A percentile compares a stretch with the other conserved stretches of the same genome.
These are phyloP conservation scores for Volvox reticuliferus DNA, from an alignment of 139 green algal species.

Conservation along the genomic window DNA sequence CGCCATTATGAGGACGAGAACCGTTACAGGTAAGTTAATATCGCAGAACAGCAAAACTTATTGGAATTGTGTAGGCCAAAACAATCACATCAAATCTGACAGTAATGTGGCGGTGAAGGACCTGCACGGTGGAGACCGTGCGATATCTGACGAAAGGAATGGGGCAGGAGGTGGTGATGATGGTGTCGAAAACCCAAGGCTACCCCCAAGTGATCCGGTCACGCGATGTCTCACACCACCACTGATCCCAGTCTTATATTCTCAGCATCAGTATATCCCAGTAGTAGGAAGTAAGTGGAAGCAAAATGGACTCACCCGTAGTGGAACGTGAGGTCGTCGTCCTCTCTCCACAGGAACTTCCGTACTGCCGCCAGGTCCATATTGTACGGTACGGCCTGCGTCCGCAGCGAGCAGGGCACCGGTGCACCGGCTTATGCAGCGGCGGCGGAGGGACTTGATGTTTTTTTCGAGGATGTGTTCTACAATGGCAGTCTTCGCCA, in stretches of 20 bases:
- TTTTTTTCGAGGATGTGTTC: no score
- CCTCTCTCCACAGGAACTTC: neutral
- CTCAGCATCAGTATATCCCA: neutral
- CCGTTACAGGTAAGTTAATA: neutral
- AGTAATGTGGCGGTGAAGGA: neutral
- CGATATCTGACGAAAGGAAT: neutral
- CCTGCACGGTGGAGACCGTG: neutral
- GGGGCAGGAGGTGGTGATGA: neutral
- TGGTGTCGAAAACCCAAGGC: neutral
- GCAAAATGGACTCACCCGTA: neutral
- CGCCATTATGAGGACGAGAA: neutral
- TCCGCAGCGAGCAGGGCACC: no score
- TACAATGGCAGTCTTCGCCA: no score
- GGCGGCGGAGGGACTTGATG: no score
- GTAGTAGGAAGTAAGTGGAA: neutral
- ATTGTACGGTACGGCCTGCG: constrained; percentile 7
- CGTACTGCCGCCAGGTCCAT: neutral
- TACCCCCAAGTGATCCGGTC: neutral
- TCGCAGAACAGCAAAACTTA: neutral
- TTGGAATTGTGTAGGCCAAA: neutral
- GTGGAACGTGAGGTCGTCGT: neutral
- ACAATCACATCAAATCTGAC: neutral
- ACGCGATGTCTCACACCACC: no score
- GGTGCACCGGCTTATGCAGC: no score
- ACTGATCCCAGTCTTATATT: neutral